These are phyloP conservation scores for Picea sitchensis DNA, from an alignment of 75 land plant species.

Conservation along the genomic window DNA sequence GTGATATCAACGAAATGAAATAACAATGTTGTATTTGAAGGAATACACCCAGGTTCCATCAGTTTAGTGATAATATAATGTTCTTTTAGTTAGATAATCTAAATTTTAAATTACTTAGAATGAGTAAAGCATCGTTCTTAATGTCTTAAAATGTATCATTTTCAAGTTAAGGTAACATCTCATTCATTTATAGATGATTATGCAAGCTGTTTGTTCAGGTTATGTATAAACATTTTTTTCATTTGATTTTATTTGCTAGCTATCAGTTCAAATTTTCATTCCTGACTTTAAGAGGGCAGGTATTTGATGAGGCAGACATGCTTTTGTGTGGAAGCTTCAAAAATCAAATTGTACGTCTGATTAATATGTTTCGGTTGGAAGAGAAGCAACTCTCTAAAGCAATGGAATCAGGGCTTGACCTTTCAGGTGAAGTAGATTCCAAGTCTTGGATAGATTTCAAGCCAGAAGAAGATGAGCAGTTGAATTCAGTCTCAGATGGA, in stretches of 20 bases:
- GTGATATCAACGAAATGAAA: neutral
- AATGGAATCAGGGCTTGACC: conserved; percentile 20
- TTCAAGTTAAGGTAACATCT: too few relatives aligned
- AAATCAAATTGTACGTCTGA: conserved; percentile 71
- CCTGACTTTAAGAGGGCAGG: conserved; percentile 34
- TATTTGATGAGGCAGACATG: conserved; percentile 98
- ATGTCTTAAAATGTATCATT: neutral
- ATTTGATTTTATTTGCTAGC: neutral
- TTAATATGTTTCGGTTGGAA: conserved; percentile 85
- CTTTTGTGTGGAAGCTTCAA: conserved; percentile 90
- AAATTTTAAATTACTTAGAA: too few relatives aligned
- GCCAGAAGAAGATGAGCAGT: conserved; percentile 26
- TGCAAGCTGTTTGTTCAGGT: too few relatives aligned
- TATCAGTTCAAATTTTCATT: neutral
- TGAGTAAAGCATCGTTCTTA: neutral
- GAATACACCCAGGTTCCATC: too few relatives aligned
- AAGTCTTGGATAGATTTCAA: conserved; percentile 20
- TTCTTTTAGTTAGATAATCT: too few relatives aligned
- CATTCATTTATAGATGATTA: too few relatives aligned
- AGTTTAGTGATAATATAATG: too few relatives aligned
- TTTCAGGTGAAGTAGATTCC: neutral
- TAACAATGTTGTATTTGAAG: neutral
- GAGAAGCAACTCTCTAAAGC: conserved; percentile 63
- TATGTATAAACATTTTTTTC: too few relatives aligned
- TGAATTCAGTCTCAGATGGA: conserved; percentile 3